phyloP scores from a whole-genome alignment of 2,329 filamentous ascomycete genomes.

The Triangularia verruculosa region DNA sequence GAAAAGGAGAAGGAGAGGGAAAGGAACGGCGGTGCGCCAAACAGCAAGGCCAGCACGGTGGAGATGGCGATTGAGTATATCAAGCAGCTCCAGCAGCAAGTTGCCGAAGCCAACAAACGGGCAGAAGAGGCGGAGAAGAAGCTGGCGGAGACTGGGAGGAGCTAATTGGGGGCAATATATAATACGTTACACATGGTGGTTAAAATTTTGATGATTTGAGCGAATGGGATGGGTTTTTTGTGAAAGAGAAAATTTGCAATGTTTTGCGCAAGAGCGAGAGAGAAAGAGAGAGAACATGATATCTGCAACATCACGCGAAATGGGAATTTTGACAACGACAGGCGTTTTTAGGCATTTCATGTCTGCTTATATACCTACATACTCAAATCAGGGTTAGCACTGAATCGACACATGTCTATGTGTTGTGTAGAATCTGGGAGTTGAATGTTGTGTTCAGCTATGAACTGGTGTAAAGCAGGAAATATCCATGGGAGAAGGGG shows the following conservation, averaged over 20 bases:
- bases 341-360: neutral
- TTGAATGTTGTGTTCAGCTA: neutral
- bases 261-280: neutral
- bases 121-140: slow-evolving; percentile 65
- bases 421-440: neutral
- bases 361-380: neutral
- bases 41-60: slow-evolving; percentile 96
- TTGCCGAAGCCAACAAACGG: slow-evolving; percentile 60
- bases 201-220: neutral
- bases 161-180: neutral
- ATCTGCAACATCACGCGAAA: neutral
- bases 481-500: neutral
- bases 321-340: neutral
- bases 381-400: neutral
- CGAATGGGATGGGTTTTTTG: neutral
- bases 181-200: neutral
- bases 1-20: slow-evolving; percentile 43
- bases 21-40: slow-evolving; percentile 53
- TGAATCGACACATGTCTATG: neutral
- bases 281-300: neutral
- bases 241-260: neutral
- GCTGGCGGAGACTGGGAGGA: slow-evolving; percentile 33
- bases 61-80: slow-evolving; percentile 96
- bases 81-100: slow-evolving; percentile 73
- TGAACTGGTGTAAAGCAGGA: neutral